Evolutionary conservation across 1,284 basidiomycete genomes (phyloP).

Genomic region (Baeospora myosura): DNA sequence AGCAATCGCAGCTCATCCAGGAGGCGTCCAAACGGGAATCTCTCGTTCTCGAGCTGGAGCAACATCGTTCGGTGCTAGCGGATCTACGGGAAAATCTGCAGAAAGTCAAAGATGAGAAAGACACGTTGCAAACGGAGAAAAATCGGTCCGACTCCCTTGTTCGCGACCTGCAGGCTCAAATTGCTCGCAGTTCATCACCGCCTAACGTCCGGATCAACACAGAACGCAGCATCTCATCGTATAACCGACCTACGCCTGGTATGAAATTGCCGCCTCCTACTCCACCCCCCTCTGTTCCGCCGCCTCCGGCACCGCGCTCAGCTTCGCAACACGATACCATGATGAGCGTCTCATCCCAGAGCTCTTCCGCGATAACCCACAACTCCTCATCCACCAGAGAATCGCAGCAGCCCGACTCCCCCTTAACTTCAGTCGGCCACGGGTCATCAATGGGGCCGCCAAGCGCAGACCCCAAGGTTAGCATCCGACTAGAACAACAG

Average conservation of each 20-base stretch:
- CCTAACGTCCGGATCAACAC: conserved; percentile 40
- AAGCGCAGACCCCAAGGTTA: conserved; percentile 45
- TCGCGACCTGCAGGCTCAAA: conserved; percentile 70
- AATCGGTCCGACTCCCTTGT: conserved; percentile 55
- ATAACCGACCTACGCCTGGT: conserved; percentile 49
- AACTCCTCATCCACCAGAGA: conserved; percentile 59
- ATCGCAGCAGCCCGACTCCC: conserved; percentile 56
- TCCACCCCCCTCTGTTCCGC: conserved; percentile 82
- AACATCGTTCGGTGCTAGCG: conserved; percentile 64
- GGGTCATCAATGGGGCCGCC: conserved; percentile 28
- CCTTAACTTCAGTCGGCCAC: conserved; percentile 55
- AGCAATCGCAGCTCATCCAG: conserved; percentile 57
- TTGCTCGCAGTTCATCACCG: conserved; percentile 52
- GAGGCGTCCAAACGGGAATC: conserved; percentile 70
- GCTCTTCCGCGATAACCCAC: conserved; percentile 44
- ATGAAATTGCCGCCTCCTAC: conserved; percentile 82
- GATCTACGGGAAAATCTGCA: conserved; percentile 72
- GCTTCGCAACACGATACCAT: conserved; percentile 30
- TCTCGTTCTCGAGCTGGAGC: conserved; percentile 66
- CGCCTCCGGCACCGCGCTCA: conserved; percentile 69
- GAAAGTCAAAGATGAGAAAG: conserved; percentile 74
- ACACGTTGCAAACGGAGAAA: conserved; percentile 67
- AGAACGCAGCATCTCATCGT: conserved; percentile 45
- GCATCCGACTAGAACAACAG: conserved; percentile 63
- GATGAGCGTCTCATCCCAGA: conserved; percentile 45